These are phyloP conservation scores for Pseudocercospora musae DNA, from an alignment of 2,329 filamentous ascomycete genomes.

Conservation along the genomic window DNA sequence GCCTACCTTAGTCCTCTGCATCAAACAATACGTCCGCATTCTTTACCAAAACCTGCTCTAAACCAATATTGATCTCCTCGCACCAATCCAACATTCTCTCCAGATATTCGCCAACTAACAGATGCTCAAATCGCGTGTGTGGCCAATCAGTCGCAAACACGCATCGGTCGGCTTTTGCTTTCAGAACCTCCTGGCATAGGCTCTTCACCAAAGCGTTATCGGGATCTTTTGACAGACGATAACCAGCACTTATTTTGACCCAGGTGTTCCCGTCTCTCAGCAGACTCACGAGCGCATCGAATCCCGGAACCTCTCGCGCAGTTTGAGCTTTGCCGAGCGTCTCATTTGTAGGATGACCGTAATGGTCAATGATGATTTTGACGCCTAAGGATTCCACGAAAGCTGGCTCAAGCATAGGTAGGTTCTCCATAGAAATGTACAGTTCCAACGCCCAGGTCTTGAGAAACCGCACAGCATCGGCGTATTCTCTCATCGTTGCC, in stretches of 20 bases:
- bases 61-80: slow-evolving; percentile 37
- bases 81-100: slow-evolving; percentile 55
- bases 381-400: slow-evolving; percentile 50
- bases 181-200: slow-evolving; percentile 50
- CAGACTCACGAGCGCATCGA: slow-evolving; percentile 48
- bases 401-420: slow-evolving; percentile 46
- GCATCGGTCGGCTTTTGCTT: slow-evolving; percentile 44
- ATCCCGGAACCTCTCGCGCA: slow-evolving; percentile 49
- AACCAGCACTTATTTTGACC: slow-evolving; percentile 59
- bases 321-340: slow-evolving; percentile 28
- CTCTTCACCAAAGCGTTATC: slow-evolving; percentile 33
- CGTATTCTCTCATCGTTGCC: slow-evolving; percentile 46
- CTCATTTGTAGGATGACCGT: slow-evolving; percentile 41
- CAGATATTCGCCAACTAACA: slow-evolving; percentile 56
- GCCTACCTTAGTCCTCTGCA: background rate
- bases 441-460: slow-evolving; percentile 58
- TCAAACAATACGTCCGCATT: slow-evolving; percentile 54
- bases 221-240: slow-evolving; percentile 50
- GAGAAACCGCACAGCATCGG: slow-evolving; percentile 48
- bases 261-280: slow-evolving; percentile 50
- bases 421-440: slow-evolving; percentile 53
- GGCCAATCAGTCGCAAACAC: slow-evolving; percentile 65
- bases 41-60: slow-evolving; percentile 51
- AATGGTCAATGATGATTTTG: slow-evolving; percentile 59
- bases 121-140: slow-evolving; percentile 58